Conservation (phyloP, 805 yeast species). For the Metschnikowia arizonensis region DNA sequence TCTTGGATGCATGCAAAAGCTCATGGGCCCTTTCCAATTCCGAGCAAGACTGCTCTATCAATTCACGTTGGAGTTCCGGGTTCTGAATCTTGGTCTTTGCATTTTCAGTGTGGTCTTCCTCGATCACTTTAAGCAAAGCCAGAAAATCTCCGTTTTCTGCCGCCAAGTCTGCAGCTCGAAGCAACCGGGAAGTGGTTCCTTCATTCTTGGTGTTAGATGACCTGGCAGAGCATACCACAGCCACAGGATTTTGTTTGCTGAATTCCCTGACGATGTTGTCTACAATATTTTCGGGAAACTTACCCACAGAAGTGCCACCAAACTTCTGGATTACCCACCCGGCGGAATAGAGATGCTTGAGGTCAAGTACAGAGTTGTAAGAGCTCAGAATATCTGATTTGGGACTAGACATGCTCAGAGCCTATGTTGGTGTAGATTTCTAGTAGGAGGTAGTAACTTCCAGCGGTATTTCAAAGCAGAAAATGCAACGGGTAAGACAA, state of each 20-base stretch:
- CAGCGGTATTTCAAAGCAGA: background rate
- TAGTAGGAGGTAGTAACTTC: background rate
- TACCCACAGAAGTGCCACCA: constrained; percentile 97
- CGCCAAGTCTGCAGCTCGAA: constrained; percentile 80
- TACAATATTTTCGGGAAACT: constrained; percentile 81
- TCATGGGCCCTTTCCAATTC: constrained; percentile 69
- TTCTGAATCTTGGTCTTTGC: constrained; percentile 54
- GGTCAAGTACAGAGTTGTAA: constrained; percentile 40
- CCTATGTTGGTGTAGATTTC: background rate
- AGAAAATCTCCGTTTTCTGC: constrained; percentile 56
- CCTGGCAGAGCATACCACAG: constrained; percentile 94
- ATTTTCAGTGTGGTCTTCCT: constrained; percentile 73
- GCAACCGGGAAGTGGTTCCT: constrained; percentile 88
- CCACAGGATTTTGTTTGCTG: constrained; percentile 60
- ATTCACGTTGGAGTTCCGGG: constrained; percentile 43
- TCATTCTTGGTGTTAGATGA: constrained; percentile 87
- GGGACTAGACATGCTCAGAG: constrained; percentile 10
- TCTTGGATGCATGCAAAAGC: constrained; percentile 78
- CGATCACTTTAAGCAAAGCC: constrained; percentile 58
- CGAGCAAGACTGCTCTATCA: constrained; percentile 54
- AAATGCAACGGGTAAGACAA: background rate
- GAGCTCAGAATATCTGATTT: constrained; percentile 26
- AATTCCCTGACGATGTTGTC: constrained; percentile 76
- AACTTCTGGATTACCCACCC: constrained; percentile 73
- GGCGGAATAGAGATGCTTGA: constrained; percentile 21